phyloP scores from a whole-genome alignment of 1,284 basidiomycete species.

The Schizophyllum amplum region DNA sequence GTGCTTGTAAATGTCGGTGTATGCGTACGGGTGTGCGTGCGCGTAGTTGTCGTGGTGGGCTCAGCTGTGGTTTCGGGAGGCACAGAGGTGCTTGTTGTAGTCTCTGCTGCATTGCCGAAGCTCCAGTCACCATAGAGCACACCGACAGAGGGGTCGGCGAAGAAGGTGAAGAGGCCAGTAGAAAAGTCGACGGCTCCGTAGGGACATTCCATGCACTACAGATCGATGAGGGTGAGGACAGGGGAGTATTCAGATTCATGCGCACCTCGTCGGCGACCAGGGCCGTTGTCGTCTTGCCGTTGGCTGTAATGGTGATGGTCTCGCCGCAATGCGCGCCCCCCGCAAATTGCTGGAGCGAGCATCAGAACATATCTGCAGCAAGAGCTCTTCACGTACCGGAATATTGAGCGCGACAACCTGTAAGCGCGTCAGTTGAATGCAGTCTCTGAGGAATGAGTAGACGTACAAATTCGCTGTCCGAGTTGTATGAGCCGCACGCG shows the following conservation, averaged over 20 bases:
- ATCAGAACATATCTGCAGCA: too few relatives aligned
- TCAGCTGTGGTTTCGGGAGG: too few relatives aligned
- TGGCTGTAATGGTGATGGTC: slow-evolving; percentile 44
- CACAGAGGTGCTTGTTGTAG: too few relatives aligned
- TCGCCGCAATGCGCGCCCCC: slow-evolving; percentile 42
- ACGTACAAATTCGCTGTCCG: slow-evolving; percentile 26
- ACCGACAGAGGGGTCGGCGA: slow-evolving; percentile 23
- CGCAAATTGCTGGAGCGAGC: slow-evolving; percentile 25
- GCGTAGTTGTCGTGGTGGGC: slow-evolving; percentile 6
- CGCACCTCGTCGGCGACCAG: slow-evolving; percentile 43
- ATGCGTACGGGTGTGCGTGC: neutral
- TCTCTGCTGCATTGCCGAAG: slow-evolving; percentile 18
- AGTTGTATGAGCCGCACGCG: slow-evolving; percentile 27
- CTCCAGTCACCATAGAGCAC: slow-evolving; percentile 34
- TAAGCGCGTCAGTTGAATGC: neutral
- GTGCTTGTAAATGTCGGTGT: too few relatives aligned
- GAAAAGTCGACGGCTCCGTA: slow-evolving; percentile 49
- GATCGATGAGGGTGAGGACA: neutral
- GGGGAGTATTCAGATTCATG: too few relatives aligned
- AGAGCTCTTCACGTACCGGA: slow-evolving; percentile 18
- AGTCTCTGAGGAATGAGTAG: neutral
- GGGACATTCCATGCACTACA: slow-evolving; percentile 33
- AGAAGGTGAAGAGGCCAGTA: slow-evolving; percentile 37
- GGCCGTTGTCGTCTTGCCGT: slow-evolving; percentile 45
- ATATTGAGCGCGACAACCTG: slow-evolving; percentile 39